Evolutionary conservation across 75 land plant species (phyloP), one percentile per base, ranked within the genome.

Genomic region (Picea glauca): DNA sequence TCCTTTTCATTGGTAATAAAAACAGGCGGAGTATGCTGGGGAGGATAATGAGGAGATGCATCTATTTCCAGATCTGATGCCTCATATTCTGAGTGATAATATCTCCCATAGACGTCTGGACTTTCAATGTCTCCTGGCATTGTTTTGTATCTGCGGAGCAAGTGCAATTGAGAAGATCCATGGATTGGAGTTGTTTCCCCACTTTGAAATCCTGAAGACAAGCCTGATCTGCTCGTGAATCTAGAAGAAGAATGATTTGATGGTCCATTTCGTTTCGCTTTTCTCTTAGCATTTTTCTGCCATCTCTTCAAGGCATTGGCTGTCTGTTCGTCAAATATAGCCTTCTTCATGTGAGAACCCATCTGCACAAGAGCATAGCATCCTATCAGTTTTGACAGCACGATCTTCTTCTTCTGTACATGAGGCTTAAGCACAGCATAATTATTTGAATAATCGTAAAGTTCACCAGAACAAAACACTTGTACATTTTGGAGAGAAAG

Each of bases 301-400:
- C 82, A 87, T 80, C 80, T 79, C 77, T 58, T 60, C 76, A 87
- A 43, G 58, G 76, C 77, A 58, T 81, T 78, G 26, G 78, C 79
- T n/a, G 75, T 80, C 31, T 80, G 86, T 46, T 84, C 86, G 18
- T 85, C 77, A 18, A 84, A 70, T 21, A 84, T 58, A 13, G 84
- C 35, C 65, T 43, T 59, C 46, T 60, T 76, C 43, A 59, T 40
- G 62, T 58, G 73, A 26, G 80, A 77, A 21, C 81, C 81, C 81
- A 80, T 80, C 81, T 80, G 80, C 61, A 32, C 58, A 75, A 56
- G 11, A 31, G 20, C 8, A 26, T 30, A n/a, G n/a, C n/a, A n/a
- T n/a, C 62, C 26, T 13, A 70, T 11, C 35, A 17, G 13, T 70
- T n/a, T 70, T 70, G 9, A 70, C 54, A 33, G 13, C 20, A 70